Base-by-base conservation (phyloP, 768 basidiomycete genomes). In the Suillus bovinus region DNA sequence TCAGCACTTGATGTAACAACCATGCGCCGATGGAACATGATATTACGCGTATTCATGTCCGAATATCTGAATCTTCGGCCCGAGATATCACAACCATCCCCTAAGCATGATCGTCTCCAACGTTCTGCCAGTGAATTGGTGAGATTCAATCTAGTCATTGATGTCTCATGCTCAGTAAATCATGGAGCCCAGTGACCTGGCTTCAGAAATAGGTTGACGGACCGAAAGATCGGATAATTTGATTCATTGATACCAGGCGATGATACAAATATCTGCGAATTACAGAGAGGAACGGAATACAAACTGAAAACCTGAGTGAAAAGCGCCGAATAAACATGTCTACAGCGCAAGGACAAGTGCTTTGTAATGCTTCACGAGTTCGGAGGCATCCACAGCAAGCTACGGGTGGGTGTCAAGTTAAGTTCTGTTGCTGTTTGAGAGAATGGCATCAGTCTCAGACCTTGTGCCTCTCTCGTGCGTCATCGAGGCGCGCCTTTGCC, bases 1-100 rank as follows among this genome's bases (percentile, higher is more conserved):
- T 83, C 87, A 24, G 93, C 90, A 1, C 79, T 99, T 49, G 90
- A 98, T 69, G 76, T 92, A 50, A 84, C 90, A 9, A 96, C 94
- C 0, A 84, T 98, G 82, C 84, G 88, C 52, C 82, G 91, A 27
- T 99, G 97, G 97, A 92, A 91, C 71, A 78, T 96, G 34, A 82
- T 99, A 58, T 71, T 98, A 42, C 82, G 96, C 36, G 85, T 97
- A 1, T 95, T 98, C 71, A 83, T 94, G 68, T 81, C 90, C 1
- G 97, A 98, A 76, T 99, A 99, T 74, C 82, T 99, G 2, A 83
- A 89, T 61, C 73, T 93, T 53, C 79, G 74, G 13, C 87, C 91
- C 0, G 75, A 81, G 29, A 72, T 79, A 56, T 75, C 74, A 11
- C 76, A 73, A 11, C 66, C 71, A 24, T 58, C 54, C 39, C 55